phyloP scores from a whole-genome alignment of 352 stramenopile genomes.

The Phytopythium vexans region DNA sequence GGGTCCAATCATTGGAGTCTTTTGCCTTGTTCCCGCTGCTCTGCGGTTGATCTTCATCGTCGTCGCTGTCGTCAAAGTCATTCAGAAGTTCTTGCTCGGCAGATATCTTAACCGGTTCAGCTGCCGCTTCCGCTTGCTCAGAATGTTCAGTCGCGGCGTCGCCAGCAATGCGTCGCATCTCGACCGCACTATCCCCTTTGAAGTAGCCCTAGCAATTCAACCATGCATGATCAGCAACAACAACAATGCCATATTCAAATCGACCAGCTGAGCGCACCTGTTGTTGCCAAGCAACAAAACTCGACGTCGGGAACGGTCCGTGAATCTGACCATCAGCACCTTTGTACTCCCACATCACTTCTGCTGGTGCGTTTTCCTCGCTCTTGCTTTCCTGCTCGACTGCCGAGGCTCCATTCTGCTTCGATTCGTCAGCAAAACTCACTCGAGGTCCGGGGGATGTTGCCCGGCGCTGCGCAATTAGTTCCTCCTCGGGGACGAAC shows the following conservation, averaged over 20 bases:
- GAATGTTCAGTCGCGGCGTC: constrained; percentile 4
- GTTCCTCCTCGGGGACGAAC: constrained; percentile 61
- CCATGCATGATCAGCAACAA: constrained; percentile 1
- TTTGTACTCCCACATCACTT: constrained; percentile 81
- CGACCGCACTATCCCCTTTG: constrained; percentile 60
- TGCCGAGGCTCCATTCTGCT: constrained; percentile 2
- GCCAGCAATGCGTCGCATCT: constrained; percentile 44
- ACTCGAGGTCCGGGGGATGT: constrained; percentile 10
- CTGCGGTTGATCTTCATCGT: constrained; percentile 31
- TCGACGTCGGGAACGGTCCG: constrained; percentile 69
- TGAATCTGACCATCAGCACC: constrained; percentile 67
- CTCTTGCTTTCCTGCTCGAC: constrained; percentile 36
- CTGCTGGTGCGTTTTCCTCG: constrained; percentile 31
- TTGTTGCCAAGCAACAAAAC: constrained; percentile 71
- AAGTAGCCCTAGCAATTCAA: constrained; percentile 63
- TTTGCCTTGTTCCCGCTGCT: constrained; percentile 10
- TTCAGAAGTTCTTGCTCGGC: constrained; percentile 79
- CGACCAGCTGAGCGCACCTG: constrained; percentile 33
- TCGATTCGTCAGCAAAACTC: constrained; percentile 16
- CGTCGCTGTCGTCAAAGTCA: constrained; percentile 83
- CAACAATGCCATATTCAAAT: background rate
- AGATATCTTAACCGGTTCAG: constrained; percentile 36
- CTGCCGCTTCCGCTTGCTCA: constrained; percentile 15
- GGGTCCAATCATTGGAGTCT: constrained; percentile 44
- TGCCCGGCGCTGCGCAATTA: constrained; percentile 40